Evolutionary conservation across 768 basidiomycete species (phyloP), one percentile per base, ranked within the genome.

Genomic region (Grammothele lineata): DNA sequence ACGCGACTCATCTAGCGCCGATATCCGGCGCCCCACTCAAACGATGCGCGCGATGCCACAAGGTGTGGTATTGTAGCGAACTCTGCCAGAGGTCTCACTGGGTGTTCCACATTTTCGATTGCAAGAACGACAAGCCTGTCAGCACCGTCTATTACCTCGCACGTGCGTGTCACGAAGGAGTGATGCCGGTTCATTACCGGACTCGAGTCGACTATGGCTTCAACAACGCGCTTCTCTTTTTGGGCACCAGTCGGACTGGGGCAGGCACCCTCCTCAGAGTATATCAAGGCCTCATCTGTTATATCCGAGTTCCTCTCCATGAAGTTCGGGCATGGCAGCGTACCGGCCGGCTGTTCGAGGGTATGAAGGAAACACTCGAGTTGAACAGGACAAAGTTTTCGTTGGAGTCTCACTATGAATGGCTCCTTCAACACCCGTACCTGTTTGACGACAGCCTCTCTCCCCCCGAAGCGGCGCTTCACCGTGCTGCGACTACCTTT

Each of bases 181-280:
- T 44, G 7, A 17, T 67, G 8, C 72, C 70, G 4, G 54, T 59
- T 5, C 53, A 71, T 50, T 25, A 42, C 0, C 61, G 66, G 41
- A 71, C 72, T 10, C 45, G 57, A 14, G 23, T 51, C 21, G 69
- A 71, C 43, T 72, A 65, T 45, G 70, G 71, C 2, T 71, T 73
- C 37, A 33, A 43, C 2, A 56, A 56, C 8, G 62, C 60, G 23
- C 14, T 54, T 30, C 54, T 6, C 57, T 71, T 10, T 42, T 68
- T 14, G 68, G 67, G 6, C 45, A n/a, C n/a, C n/a, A n/a, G n/a
- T n/a, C 70, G 21, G 69, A 69, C 27, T 51, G 51, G 5, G 65
- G 63, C 5, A 30, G 27, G 14, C 7, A 14, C 27, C 27, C 55
- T 71, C 3, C 53, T 70, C 6, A 15, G 48, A 8, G 7, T 8